Percentiles rank a stretch among this genome's conserved stretches.
These are phyloP conservation scores for Theileria parva DNA, from an alignment of 169 alveolate species.

Conservation along the genomic window DNA sequence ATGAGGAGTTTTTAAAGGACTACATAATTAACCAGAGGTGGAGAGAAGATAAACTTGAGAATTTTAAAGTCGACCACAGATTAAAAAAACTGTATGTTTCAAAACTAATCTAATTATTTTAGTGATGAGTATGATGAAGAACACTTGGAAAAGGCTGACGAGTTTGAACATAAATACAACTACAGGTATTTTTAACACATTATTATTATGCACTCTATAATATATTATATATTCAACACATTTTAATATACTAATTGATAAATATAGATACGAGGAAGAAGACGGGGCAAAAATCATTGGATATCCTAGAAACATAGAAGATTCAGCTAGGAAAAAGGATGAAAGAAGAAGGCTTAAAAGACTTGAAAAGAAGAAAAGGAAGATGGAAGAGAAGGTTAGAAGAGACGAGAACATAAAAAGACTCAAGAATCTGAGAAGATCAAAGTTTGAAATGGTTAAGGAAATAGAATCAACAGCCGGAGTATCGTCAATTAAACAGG, in stretches of 20 bases:
- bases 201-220: too few relatives aligned
- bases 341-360: slow-evolving; percentile 54
- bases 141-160: slow-evolving; percentile 69
- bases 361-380: slow-evolving; percentile 34
- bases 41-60: slow-evolving; percentile 72
- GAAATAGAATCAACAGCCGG: slow-evolving; percentile 40
- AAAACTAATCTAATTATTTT: background rate
- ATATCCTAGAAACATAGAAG: slow-evolving; percentile 60
- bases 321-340: slow-evolving; percentile 55
- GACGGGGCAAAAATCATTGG: slow-evolving; percentile 53
- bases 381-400: slow-evolving; percentile 45
- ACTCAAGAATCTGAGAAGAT: slow-evolving; percentile 37
- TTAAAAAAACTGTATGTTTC: background rate
- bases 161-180: slow-evolving; percentile 71
- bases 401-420: slow-evolving; percentile 63
- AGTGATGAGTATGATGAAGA: slow-evolving; percentile 72
- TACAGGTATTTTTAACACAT: slow-evolving; percentile 45
- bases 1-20: slow-evolving; percentile 78
- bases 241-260: too few relatives aligned
- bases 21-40: slow-evolving; percentile 76
- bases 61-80: slow-evolving; percentile 27
- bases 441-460: slow-evolving; percentile 5
- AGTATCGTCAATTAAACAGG: slow-evolving; percentile 7
- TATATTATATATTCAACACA: too few relatives aligned
- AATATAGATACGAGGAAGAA: slow-evolving; percentile 43